phyloP scores from a whole-genome alignment of 441 rosid species.

The Populus trichocarpa region DNA sequence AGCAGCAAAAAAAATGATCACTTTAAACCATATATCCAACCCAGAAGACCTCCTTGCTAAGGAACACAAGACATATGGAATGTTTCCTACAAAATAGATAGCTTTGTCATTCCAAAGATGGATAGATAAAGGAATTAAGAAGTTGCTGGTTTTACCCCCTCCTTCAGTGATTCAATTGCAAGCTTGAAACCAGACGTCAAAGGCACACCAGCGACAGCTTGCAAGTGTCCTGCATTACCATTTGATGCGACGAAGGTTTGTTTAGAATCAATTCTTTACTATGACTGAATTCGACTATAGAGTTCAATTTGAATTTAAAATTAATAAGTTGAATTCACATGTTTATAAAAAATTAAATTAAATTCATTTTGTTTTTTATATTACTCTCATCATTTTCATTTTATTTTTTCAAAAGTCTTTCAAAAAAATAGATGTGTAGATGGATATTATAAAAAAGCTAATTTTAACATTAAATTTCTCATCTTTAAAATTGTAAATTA shows the following conservation, averaged over 20 bases:
- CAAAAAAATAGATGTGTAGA: too few relatives aligned
- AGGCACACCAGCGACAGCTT: conserved; percentile 49
- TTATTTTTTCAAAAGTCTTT: too few relatives aligned
- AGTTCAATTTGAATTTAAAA: too few relatives aligned
- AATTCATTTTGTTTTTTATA: too few relatives aligned
- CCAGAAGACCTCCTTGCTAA: not conserved
- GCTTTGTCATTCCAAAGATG: not conserved
- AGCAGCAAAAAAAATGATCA: not conserved
- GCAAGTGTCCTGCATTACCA: conserved; percentile 53
- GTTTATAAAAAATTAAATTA: too few relatives aligned
- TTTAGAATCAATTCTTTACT: not conserved
- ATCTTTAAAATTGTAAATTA: too few relatives aligned
- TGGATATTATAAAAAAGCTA: too few relatives aligned
- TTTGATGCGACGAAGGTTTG: conserved; percentile 5
- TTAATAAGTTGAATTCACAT: too few relatives aligned
- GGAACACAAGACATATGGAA: not conserved
- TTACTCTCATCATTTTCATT: too few relatives aligned
- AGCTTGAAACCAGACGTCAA: conserved; percentile 53
- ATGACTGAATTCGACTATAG: too few relatives aligned
- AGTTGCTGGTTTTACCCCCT: conserved; percentile 20
- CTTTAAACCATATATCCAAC: not conserved
- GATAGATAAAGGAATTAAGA: conserved; percentile 9
- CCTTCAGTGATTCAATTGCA: conserved; percentile 41
- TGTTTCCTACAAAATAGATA: not conserved
- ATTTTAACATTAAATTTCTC: too few relatives aligned